These are phyloP conservation scores for Tuber indicum DNA, from an alignment of 495 filamentous ascomycete species.

Conservation along the genomic window DNA sequence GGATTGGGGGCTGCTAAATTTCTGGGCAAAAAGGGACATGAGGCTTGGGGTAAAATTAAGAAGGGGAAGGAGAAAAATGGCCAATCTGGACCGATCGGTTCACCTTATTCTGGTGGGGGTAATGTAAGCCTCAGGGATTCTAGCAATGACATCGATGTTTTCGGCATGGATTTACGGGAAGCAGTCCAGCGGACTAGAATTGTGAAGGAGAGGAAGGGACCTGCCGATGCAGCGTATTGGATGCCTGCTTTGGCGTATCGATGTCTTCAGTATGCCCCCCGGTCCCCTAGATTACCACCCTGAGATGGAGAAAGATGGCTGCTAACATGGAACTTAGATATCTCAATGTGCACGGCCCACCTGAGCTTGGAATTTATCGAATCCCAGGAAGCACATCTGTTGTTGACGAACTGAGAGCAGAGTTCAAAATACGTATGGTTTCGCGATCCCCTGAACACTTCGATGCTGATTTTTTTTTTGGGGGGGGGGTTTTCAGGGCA, in stretches of 20 bases:
- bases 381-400: constrained; percentile 40
- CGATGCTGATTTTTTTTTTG: constrained; percentile 7
- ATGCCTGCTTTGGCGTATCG: constrained; percentile 42
- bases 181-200: constrained; percentile 38
- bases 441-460: not conserved
- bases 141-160: constrained; percentile 42
- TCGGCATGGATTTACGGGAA: constrained; percentile 40
- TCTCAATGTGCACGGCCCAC: constrained; percentile 40
- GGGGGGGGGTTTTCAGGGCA: constrained; percentile 17
- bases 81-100: constrained; percentile 20
- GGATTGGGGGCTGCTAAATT: constrained; percentile 40
- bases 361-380: constrained; percentile 41
- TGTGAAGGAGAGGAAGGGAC: constrained; percentile 37
- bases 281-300: not conserved
- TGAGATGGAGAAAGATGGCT: constrained; percentile 11
- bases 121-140: constrained; percentile 26
- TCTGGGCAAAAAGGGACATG: constrained; percentile 38
- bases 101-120: constrained; percentile 15
- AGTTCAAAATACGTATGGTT: constrained; percentile 41
- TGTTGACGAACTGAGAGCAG: constrained; percentile 40
- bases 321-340: constrained; percentile 27
- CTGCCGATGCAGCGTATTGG: constrained; percentile 40
- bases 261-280: constrained; percentile 40
- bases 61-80: constrained; percentile 34
- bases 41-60: constrained; percentile 41